Evolutionary conservation across 2,329 filamentous ascomycete species (phyloP).

Genomic region (Botrytis cinerea): DNA sequence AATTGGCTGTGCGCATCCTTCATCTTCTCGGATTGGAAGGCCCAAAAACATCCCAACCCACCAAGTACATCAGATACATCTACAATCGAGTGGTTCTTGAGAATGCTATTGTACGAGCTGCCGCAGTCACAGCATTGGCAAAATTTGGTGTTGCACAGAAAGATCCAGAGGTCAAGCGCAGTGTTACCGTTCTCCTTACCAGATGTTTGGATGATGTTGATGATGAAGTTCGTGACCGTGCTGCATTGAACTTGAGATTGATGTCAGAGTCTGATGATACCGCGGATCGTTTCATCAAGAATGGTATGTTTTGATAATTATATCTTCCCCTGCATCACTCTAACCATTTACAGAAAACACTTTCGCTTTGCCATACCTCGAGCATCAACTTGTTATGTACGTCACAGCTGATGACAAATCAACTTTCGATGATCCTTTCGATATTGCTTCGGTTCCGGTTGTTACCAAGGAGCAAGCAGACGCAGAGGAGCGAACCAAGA

Average conservation of each 20-base stretch:
- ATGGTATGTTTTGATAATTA: slow-evolving; percentile 57
- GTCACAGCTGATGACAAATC: slow-evolving; percentile 89
- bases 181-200: slow-evolving; percentile 87
- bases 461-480: slow-evolving; percentile 95
- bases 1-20: slow-evolving; percentile 91
- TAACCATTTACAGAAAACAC: slow-evolving; percentile 68
- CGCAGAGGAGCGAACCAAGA: slow-evolving; percentile 95
- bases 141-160: slow-evolving; percentile 98
- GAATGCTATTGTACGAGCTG: slow-evolving; percentile 92
- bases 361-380: slow-evolving; percentile 91
- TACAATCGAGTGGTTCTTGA: slow-evolving; percentile 98
- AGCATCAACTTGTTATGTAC: slow-evolving; percentile 97
- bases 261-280: slow-evolving; percentile 84
- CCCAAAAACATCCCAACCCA: slow-evolving; percentile 91
- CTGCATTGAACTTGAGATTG: slow-evolving; percentile 85
- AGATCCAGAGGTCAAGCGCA: slow-evolving; percentile 94
- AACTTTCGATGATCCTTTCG: slow-evolving; percentile 83
- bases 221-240: slow-evolving; percentile 95
- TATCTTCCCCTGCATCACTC: slow-evolving; percentile 24
- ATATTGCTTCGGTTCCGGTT: slow-evolving; percentile 85
- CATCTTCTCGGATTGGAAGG: slow-evolving; percentile 94
- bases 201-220: slow-evolving; percentile 95
- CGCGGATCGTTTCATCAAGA: slow-evolving; percentile 87
- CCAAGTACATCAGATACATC: slow-evolving; percentile 98
- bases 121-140: slow-evolving; percentile 90